A percentile compares a stretch with the other conserved stretches of the same genome.
Evolutionary conservation across 2,329 filamentous ascomycete genomes (phyloP).

Genomic region (Hymenoscyphus fructigenus): DNA sequence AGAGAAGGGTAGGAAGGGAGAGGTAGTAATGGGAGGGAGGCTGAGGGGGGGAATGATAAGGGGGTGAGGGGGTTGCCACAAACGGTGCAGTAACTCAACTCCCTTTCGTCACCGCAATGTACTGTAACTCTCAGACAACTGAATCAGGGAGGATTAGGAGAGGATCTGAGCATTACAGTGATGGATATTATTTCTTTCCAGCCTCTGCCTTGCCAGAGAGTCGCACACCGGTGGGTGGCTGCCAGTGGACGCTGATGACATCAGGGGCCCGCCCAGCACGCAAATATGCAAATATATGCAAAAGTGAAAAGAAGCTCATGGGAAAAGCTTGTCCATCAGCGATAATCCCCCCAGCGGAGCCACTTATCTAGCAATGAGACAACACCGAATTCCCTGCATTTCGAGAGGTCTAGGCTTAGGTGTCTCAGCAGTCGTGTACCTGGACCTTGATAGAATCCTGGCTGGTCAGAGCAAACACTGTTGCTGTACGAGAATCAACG

Average conservation of each 20-base stretch:
- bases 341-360: neutral
- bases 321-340: neutral
- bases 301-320: neutral
- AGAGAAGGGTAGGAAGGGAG: neutral
- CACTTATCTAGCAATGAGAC: neutral
- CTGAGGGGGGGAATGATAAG: neutral
- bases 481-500: too few species aligned
- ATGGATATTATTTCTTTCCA: neutral
- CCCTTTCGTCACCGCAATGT: neutral
- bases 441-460: too few species aligned
- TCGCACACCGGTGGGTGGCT: neutral
- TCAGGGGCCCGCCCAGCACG: neutral
- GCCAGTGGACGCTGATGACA: neutral
- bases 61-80: neutral
- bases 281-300: too few species aligned
- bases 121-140: neutral
- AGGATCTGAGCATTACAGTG: neutral
- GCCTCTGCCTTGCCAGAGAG: neutral
- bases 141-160: neutral
- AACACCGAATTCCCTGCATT: neutral
- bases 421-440: too few species aligned
- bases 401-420: too few species aligned
- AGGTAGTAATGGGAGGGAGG: neutral
- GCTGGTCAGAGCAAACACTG: too few species aligned
- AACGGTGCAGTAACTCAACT: neutral